Evolutionary conservation across 2,329 filamentous ascomycete genomes (phyloP).

Genomic region (Arachnopeziza araneosa): DNA sequence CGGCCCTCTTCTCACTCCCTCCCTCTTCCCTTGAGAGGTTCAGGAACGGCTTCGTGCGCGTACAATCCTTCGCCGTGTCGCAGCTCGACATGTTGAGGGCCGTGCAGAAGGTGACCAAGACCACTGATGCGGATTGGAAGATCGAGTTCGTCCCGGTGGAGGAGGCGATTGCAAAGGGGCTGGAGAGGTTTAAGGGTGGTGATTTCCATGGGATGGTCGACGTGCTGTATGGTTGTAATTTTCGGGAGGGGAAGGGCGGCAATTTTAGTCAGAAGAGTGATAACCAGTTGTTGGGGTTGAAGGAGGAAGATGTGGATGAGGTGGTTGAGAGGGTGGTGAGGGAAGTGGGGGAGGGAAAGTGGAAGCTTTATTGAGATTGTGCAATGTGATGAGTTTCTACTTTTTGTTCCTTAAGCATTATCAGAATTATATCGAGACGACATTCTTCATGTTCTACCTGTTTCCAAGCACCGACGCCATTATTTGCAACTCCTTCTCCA

Average conservation of each 20-base stretch:
- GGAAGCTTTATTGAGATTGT: neutral
- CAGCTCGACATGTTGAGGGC: slow-evolving; percentile 43
- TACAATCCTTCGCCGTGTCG: slow-evolving; percentile 39
- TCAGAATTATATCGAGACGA: neutral
- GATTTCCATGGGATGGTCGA: neutral
- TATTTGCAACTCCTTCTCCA: too few species aligned
- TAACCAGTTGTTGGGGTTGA: neutral
- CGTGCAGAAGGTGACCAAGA: slow-evolving; percentile 21
- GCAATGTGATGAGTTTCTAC: neutral
- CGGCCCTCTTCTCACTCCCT: slow-evolving; percentile 39
- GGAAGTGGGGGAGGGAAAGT: neutral
- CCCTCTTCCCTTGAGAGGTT: slow-evolving; percentile 33
- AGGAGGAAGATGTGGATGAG: neutral
- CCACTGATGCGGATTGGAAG: slow-evolving; percentile 22
- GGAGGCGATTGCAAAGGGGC: neutral
- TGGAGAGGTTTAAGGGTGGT: neutral
- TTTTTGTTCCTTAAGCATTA: neutral
- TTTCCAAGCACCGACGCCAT: too few species aligned
- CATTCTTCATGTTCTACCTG: too few species aligned
- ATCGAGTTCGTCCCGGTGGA: slow-evolving; percentile 3
- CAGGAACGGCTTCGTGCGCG: slow-evolving; percentile 36
- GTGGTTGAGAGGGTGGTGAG: neutral
- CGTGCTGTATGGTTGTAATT: neutral
- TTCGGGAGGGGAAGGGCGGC: neutral
- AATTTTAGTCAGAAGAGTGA: neutral